Evolutionary conservation across 2,329 filamentous ascomycete genomes (phyloP).

Genomic region (Colletotrichum spinosum): DNA sequence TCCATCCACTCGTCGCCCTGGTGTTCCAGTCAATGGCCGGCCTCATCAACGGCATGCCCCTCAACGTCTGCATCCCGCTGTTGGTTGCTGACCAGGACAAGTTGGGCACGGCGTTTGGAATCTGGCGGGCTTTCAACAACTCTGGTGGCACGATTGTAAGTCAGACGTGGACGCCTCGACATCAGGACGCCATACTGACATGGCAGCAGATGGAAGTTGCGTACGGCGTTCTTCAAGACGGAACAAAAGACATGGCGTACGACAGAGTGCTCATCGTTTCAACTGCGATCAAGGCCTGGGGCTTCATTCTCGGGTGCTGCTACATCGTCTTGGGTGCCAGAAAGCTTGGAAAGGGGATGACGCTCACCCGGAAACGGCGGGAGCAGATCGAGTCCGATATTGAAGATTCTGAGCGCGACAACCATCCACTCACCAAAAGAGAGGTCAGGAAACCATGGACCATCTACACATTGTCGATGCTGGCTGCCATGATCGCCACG

Average conservation of each 20-base stretch:
- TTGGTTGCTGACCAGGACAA: conserved; percentile 40
- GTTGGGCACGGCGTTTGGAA: conserved; percentile 40
- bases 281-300: conserved; percentile 37
- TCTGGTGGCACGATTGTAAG: conserved; percentile 40
- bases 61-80: conserved; percentile 40
- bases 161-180: background rate
- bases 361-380: conserved; percentile 35
- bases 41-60: conserved; percentile 40
- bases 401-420: conserved; percentile 30
- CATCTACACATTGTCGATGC: conserved; percentile 27
- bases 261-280: conserved; percentile 32
- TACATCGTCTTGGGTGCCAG: conserved; percentile 40
- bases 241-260: conserved; percentile 37
- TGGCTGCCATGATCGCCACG: conserved; percentile 37
- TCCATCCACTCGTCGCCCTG: conserved; percentile 37
- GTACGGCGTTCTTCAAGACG: conserved; percentile 39
- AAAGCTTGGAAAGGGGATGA: conserved; percentile 39
- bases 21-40: conserved; percentile 38
- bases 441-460: conserved; percentile 30
- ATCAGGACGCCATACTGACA: background rate
- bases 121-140: conserved; percentile 41
- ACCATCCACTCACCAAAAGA: conserved; percentile 38
- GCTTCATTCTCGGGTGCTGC: conserved; percentile 34
- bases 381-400: conserved; percentile 37
- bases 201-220: conserved; percentile 39